Evolutionary conservation across 2,329 filamentous ascomycete species (phyloP).

Genomic region (Botryotinia globosa): DNA sequence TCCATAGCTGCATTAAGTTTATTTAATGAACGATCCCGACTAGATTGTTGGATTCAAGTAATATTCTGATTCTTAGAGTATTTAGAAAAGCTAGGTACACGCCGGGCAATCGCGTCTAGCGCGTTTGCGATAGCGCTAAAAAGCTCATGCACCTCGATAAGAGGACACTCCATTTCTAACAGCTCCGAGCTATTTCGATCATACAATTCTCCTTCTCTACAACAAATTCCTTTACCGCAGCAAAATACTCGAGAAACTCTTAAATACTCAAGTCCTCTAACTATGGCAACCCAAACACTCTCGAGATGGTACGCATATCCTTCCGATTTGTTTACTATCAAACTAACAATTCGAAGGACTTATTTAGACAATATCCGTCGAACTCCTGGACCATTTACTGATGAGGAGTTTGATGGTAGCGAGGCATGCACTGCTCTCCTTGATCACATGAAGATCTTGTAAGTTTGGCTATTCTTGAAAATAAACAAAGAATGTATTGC

Average conservation of each 20-base stretch:
- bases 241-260: not conserved
- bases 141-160: constrained; percentile 27
- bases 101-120: not conserved
- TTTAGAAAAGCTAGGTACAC: not conserved
- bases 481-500: constrained; percentile 25
- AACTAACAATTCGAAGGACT: constrained; percentile 56
- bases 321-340: not conserved
- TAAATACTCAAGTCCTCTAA: not conserved
- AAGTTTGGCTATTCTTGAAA: constrained; percentile 28
- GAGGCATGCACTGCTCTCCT: constrained; percentile 55
- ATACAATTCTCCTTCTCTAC: not conserved
- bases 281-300: not conserved
- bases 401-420: constrained; percentile 51
- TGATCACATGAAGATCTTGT: constrained; percentile 74
- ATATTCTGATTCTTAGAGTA: not conserved
- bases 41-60: not conserved
- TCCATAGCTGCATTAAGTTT: constrained; percentile 43
- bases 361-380: constrained; percentile 79
- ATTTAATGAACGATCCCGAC: not conserved
- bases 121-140: constrained; percentile 22
- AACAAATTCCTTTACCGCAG: not conserved
- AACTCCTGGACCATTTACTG: constrained; percentile 76
- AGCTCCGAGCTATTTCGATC: not conserved
- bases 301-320: constrained; percentile 30
- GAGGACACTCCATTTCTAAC: constrained; percentile 2